These are phyloP conservation scores for Termitomyces sp. DNA, from an alignment of 768 basidiomycete species.

Conservation along the genomic window DNA sequence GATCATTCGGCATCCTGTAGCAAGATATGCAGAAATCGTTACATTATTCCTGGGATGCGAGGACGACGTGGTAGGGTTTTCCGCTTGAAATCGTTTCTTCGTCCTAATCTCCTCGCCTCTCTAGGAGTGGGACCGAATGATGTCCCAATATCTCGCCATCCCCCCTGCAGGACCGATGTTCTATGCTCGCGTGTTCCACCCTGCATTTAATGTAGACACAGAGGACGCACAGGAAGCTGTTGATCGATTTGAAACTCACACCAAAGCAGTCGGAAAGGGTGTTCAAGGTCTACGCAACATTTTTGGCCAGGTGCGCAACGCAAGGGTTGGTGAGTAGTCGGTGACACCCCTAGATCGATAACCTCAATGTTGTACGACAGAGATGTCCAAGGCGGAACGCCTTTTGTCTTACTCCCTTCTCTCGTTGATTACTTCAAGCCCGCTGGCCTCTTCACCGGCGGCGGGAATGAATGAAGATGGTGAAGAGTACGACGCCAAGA, in stretches of 20 bases:
- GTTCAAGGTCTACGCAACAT: slow-evolving; percentile 64
- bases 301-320: slow-evolving; percentile 61
- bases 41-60: slow-evolving; percentile 80
- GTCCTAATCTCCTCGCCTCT: background rate
- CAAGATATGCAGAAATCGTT: slow-evolving; percentile 74
- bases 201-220: slow-evolving; percentile 76
- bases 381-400: slow-evolving; percentile 77
- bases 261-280: slow-evolving; percentile 62
- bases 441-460: slow-evolving; percentile 45
- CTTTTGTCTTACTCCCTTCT: slow-evolving; percentile 70
- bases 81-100: slow-evolving; percentile 1
- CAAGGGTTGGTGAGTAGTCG: slow-evolving; percentile 51
- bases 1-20: slow-evolving; percentile 71
- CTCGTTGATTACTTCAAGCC: slow-evolving; percentile 71
- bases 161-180: slow-evolving; percentile 73
- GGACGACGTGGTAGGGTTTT: slow-evolving; percentile 58
- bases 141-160: slow-evolving; percentile 56
- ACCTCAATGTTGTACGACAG: slow-evolving; percentile 30
- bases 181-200: slow-evolving; percentile 79
- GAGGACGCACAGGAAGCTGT: slow-evolving; percentile 63
- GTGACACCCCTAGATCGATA: background rate
- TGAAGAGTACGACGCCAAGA: slow-evolving; percentile 31
- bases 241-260: slow-evolving; percentile 63
- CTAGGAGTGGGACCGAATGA: slow-evolving; percentile 70
- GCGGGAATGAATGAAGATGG: slow-evolving; percentile 49